Conservation (phyloP, 202 grass and related monocot genomes). For the Hordeum pubiflorum region DNA sequence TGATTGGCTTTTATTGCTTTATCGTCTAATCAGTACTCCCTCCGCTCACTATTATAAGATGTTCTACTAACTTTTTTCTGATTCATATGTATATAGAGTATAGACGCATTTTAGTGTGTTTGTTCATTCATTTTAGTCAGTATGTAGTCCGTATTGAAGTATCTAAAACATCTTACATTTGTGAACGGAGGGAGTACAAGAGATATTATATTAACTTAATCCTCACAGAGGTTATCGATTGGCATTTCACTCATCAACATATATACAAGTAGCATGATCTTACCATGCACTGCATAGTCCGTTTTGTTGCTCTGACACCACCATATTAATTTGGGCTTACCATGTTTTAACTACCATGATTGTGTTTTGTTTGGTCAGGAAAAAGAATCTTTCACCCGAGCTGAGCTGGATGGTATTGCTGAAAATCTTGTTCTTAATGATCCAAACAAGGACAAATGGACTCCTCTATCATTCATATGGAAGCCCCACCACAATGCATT, state of each 20-base stretch:
- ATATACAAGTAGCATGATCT: background rate
- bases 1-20: background rate
- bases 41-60: no score
- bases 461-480: slow-evolving; percentile 51
- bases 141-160: no score
- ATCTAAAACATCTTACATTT: no score
- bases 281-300: background rate
- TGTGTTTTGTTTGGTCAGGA: slow-evolving; percentile 44
- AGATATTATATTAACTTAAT: background rate
- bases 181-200: background rate
- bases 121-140: no score
- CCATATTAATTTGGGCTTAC: background rate
- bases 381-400: slow-evolving; percentile 64
- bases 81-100: no score
- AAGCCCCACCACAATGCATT: slow-evolving; percentile 77
- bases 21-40: background rate
- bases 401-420: slow-evolving; percentile 49
- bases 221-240: background rate
- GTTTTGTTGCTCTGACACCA: background rate
- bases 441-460: slow-evolving; percentile 51
- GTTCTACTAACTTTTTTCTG: no score
- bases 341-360: slow-evolving; percentile 7
- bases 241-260: background rate
- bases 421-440: slow-evolving; percentile 45
- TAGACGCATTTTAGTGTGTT: no score